phyloP scores from a whole-genome alignment of 805 yeast species.

The Lipomyces yamanashiensis region DNA sequence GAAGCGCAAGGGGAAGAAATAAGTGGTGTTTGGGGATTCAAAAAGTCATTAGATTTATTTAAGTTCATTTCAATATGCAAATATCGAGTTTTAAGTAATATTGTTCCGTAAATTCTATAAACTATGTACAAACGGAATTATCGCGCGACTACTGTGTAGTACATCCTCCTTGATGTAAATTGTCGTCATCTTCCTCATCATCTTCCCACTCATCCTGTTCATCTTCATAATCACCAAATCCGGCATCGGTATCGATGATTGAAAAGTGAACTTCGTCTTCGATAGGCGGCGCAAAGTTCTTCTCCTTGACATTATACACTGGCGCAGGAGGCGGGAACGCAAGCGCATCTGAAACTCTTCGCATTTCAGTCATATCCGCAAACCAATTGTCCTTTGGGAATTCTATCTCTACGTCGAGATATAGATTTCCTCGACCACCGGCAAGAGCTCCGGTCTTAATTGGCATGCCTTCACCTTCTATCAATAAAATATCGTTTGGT shows the following conservation, averaged over 20 bases:
- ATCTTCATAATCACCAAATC: neutral
- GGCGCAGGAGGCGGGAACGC: conserved; percentile 32
- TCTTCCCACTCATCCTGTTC: conserved; percentile 5
- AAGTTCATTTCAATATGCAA: neutral
- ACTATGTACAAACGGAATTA: neutral
- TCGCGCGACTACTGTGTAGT: neutral
- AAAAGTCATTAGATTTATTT: neutral
- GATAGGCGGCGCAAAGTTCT: conserved; percentile 1
- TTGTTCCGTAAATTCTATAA: neutral
- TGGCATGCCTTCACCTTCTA: conserved; percentile 87
- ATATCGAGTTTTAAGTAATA: neutral
- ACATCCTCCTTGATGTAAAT: neutral
- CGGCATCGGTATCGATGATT: neutral
- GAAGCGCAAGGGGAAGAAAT: conserved; percentile 74
- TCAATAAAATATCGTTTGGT: conserved; percentile 71
- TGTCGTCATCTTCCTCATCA: neutral
- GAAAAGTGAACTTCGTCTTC: conserved; percentile 23
- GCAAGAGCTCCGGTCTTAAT: conserved; percentile 43
- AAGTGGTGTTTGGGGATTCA: neutral
- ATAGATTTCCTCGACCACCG: conserved; percentile 66
- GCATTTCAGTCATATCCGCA: conserved; percentile 65
- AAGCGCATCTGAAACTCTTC: conserved; percentile 38
- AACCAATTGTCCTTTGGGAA: conserved; percentile 90
- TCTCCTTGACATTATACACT: conserved; percentile 4
- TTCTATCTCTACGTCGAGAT: conserved; percentile 68